A percentile compares a stretch with the other conserved stretches of the same genome.
These are phyloP conservation scores for Diplodia intermedia DNA, from an alignment of 2,329 filamentous ascomycete species.

Conservation along the genomic window DNA sequence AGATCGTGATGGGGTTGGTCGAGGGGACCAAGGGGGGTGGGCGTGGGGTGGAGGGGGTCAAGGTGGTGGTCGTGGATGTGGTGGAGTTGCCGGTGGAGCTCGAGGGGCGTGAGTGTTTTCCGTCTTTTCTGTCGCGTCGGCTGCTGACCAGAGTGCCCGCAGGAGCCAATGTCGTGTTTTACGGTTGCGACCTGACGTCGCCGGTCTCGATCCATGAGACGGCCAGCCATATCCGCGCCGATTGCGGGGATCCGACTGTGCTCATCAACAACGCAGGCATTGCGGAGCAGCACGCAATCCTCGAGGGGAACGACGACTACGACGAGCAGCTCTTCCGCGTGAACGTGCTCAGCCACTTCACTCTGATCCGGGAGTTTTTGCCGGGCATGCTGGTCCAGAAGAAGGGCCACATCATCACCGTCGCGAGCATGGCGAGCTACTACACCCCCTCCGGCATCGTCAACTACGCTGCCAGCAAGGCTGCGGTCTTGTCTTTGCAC, in stretches of 20 bases:
- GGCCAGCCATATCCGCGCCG: constrained; percentile 37
- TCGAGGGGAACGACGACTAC: constrained; percentile 40
- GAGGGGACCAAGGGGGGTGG: constrained; percentile 15
- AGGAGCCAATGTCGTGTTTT: constrained; percentile 40
- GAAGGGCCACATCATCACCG: constrained; percentile 43
- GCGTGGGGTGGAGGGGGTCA: constrained; percentile 53
- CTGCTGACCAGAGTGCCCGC: not conserved
- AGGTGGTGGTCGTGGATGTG: constrained; percentile 41
- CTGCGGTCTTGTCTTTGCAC: constrained; percentile 41
- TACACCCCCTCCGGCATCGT: constrained; percentile 38
- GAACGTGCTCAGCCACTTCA: constrained; percentile 42
- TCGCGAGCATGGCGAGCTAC: constrained; percentile 44
- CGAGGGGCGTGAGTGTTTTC: constrained; percentile 34
- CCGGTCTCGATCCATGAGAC: constrained; percentile 35
- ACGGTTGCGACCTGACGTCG: constrained; percentile 41
- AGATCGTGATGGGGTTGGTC: constrained; percentile 42
- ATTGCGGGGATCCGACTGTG: constrained; percentile 40
- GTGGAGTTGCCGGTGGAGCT: constrained; percentile 39
- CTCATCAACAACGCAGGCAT: constrained; percentile 46
- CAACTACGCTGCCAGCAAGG: constrained; percentile 43
- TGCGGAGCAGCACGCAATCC: constrained; percentile 18
- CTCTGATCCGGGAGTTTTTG: constrained; percentile 42
- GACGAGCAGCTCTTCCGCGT: constrained; percentile 42
- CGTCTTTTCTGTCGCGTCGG: not conserved
- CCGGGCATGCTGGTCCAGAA: constrained; percentile 42